phyloP scores from a whole-genome alignment of 129 eudicot species.

The Gnaphalium uliginosum region DNA sequence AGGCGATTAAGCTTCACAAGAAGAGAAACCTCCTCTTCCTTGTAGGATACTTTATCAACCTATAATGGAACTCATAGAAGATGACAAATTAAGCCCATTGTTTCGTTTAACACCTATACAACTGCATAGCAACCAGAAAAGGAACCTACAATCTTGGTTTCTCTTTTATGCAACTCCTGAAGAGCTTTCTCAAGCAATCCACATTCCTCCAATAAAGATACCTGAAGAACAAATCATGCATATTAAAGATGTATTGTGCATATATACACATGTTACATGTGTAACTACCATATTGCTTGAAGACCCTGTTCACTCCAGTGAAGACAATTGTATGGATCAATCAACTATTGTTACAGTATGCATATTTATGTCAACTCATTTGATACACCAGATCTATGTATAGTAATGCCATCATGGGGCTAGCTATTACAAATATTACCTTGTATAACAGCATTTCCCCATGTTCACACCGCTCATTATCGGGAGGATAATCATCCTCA shows the following conservation, averaged over 20 bases:
- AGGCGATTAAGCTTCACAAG: conserved; percentile 62
- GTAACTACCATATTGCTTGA: conserved; percentile 2
- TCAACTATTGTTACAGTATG: neutral
- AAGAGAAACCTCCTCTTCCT: conserved; percentile 79
- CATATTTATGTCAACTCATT: neutral
- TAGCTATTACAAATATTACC: conserved; percentile 39
- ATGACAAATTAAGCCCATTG: conserved; percentile 7
- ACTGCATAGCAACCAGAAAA: conserved; percentile 1
- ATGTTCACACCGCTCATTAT: conserved; percentile 86
- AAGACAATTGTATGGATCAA: neutral
- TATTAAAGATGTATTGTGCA: conserved; percentile 2
- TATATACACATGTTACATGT: conserved; percentile 8
- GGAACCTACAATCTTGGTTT: conserved; percentile 70
- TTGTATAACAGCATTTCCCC: conserved; percentile 95
- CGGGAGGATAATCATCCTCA: conserved; percentile 92
- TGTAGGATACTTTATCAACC: conserved; percentile 67
- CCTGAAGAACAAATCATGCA: conserved; percentile 43
- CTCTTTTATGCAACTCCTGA: conserved; percentile 75
- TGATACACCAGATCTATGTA: neutral
- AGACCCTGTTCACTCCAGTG: conserved; percentile 1
- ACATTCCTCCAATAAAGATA: conserved; percentile 86
- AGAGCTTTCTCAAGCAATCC: conserved; percentile 72
- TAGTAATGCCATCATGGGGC: neutral
- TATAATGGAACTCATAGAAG: conserved; percentile 17
- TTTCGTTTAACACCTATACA: neutral